Percentiles rank a stretch among this genome's conserved stretches.
Evolutionary conservation across 768 basidiomycete species (phyloP).

Genomic region (Mycena amicta): DNA sequence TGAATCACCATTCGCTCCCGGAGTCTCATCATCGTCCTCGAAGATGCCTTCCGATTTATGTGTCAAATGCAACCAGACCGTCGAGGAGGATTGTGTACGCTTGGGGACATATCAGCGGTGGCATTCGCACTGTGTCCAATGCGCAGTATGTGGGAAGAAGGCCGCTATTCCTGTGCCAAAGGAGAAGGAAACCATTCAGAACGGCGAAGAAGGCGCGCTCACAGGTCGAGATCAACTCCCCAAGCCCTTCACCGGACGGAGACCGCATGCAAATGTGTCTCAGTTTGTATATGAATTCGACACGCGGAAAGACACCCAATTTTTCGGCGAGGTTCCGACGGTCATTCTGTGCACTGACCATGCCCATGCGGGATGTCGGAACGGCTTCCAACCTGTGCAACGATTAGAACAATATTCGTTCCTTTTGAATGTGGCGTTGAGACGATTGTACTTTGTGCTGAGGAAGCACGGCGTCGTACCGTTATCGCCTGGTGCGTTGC

Average conservation of each 20-base stretch:
- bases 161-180: slow-evolving; percentile 65
- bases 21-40: slow-evolving; percentile 42
- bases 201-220: slow-evolving; percentile 48
- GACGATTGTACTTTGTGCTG: slow-evolving; percentile 83
- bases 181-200: slow-evolving; percentile 53
- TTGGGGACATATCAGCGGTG: slow-evolving; percentile 95
- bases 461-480: slow-evolving; percentile 91
- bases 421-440: slow-evolving; percentile 90
- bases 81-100: slow-evolving; percentile 96
- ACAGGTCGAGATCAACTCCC: slow-evolving; percentile 45
- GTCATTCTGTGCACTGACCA: slow-evolving; percentile 81
- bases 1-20: slow-evolving; percentile 72
- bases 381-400: slow-evolving; percentile 89
- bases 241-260: slow-evolving; percentile 64
- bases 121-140: slow-evolving; percentile 95
- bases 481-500: slow-evolving; percentile 67
- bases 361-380: slow-evolving; percentile 62
- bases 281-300: slow-evolving; percentile 79
- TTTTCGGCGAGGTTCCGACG: slow-evolving; percentile 74
- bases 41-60: slow-evolving; percentile 87
- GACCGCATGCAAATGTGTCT: slow-evolving; percentile 80
- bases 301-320: slow-evolving; percentile 64
- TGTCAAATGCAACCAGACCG: slow-evolving; percentile 82
- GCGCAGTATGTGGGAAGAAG: slow-evolving; percentile 74
- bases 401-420: slow-evolving; percentile 97